A percentile compares a stretch with the other conserved stretches of the same genome.
phyloP scores from a whole-genome alignment of 805 yeast species.

The Candida boidinii region DNA sequence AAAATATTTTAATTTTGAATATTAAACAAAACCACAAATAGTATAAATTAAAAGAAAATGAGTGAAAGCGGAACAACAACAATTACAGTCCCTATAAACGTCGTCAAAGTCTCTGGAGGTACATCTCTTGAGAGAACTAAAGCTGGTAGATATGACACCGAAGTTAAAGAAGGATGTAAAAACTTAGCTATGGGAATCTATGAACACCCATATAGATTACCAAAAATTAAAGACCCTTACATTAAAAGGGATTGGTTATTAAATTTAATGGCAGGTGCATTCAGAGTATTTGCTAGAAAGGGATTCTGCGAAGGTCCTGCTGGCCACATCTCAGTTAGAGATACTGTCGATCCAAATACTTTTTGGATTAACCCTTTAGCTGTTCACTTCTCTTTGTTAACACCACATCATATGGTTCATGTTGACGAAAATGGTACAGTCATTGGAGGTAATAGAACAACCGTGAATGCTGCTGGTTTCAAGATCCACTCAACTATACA shows the following conservation, averaged over 20 bases:
- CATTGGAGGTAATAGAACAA: constrained; percentile 43
- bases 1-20: no score
- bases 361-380: constrained; percentile 90
- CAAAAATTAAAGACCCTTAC: constrained; percentile 38
- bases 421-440: constrained; percentile 56
- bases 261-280: constrained; percentile 80
- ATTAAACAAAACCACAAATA: no score
- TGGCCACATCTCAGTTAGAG: constrained; percentile 81
- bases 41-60: no score
- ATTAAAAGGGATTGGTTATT: constrained; percentile 46
- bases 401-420: constrained; percentile 55
- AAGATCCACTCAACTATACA: constrained; percentile 62
- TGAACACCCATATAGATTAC: constrained; percentile 41
- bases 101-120: no score
- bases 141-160: no score
- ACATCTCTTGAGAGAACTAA: no score
- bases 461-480: constrained; percentile 64
- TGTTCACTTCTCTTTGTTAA: constrained; percentile 57
- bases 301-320: constrained; percentile 74
- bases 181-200: no score
- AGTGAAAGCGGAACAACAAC: no score
- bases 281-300: constrained; percentile 72
- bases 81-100: no score
- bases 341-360: constrained; percentile 70
- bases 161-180: no score